phyloP scores from a whole-genome alignment of 1,284 basidiomycete genomes.

The Pulchroboletus neoregius region DNA sequence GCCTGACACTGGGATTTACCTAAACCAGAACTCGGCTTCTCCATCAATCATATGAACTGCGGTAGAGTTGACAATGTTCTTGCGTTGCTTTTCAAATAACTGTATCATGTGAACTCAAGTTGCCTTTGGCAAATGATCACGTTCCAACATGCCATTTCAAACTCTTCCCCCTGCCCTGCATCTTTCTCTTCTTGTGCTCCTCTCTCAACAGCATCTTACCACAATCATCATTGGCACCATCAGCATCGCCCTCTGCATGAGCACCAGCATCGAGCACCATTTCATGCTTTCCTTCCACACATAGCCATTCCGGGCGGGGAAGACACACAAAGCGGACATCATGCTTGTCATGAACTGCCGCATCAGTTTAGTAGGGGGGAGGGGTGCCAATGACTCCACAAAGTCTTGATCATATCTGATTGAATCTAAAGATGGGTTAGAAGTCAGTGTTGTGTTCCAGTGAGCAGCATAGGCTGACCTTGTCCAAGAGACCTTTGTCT shows the following conservation, averaged over 20 bases:
- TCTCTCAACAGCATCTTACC: constrained; percentile 36
- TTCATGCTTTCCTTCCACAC: constrained; percentile 68
- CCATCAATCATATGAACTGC: constrained; percentile 62
- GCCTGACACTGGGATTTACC: constrained; percentile 5
- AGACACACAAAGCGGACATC: constrained; percentile 68
- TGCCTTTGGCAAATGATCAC: background rate
- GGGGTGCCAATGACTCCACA: constrained; percentile 70
- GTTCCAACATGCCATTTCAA: constrained; percentile 59
- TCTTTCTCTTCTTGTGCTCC: constrained; percentile 74
- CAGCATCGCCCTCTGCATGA: constrained; percentile 35
- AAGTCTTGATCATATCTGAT: constrained; percentile 90
- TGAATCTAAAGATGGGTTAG: constrained; percentile 57
- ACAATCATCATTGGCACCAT: constrained; percentile 36
- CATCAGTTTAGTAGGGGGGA: constrained; percentile 53
- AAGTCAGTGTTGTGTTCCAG: constrained; percentile 2
- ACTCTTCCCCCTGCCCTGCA: constrained; percentile 80
- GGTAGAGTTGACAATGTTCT: constrained; percentile 88
- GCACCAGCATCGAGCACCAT: constrained; percentile 45
- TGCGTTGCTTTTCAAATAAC: constrained; percentile 80
- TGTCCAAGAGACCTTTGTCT: constrained; percentile 87
- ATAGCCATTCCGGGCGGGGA: constrained; percentile 70
- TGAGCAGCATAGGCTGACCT: constrained; percentile 44
- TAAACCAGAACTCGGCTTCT: constrained; percentile 53
- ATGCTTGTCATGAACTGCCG: constrained; percentile 47
- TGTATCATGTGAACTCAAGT: constrained; percentile 17